A percentile compares a stretch with the other conserved stretches of the same genome.
Evolutionary conservation across 352 stramenopile genomes (phyloP).

Genomic region (Phytophthora kernoviae): DNA sequence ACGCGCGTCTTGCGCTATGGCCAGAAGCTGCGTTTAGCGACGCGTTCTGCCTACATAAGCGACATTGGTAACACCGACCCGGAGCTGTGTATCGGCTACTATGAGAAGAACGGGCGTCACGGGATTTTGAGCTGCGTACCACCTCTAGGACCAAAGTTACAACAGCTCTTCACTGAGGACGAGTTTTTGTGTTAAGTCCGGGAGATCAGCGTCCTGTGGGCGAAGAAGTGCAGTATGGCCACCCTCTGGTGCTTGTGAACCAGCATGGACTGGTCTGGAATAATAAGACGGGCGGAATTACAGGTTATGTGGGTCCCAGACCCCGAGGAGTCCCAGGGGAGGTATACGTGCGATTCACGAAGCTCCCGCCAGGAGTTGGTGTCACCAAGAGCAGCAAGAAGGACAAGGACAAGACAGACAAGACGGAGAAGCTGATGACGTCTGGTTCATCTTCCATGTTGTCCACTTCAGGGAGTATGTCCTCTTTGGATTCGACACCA

Average conservation of each 20-base stretch:
- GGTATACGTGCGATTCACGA: slow-evolving; percentile 78
- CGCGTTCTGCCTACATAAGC: slow-evolving; percentile 56
- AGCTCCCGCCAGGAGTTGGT: slow-evolving; percentile 16
- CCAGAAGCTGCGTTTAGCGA: slow-evolving; percentile 68
- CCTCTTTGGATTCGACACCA: slow-evolving; percentile 12
- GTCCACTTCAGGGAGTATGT: slow-evolving; percentile 26
- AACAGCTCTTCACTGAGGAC: slow-evolving; percentile 83
- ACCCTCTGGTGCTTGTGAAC: slow-evolving; percentile 83
- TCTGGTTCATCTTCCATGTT: slow-evolving; percentile 20
- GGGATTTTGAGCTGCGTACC: slow-evolving; percentile 83
- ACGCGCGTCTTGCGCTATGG: slow-evolving; percentile 63
- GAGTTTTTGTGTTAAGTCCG: slow-evolving; percentile 84
- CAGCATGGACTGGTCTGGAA: slow-evolving; percentile 88
- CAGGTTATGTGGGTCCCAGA: slow-evolving; percentile 78
- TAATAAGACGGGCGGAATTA: slow-evolving; percentile 90
- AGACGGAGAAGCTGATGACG: slow-evolving; percentile 9
- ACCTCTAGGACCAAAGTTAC: slow-evolving; percentile 70
- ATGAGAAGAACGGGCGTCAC: slow-evolving; percentile 88
- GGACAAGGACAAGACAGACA: slow-evolving; percentile 30
- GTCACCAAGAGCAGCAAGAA: slow-evolving; percentile 30
- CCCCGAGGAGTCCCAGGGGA: slow-evolving; percentile 69
- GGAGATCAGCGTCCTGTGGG: slow-evolving; percentile 39
- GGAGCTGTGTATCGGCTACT: slow-evolving; percentile 71
- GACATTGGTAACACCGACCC: neutral
- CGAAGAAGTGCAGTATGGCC: slow-evolving; percentile 72